Percentiles rank a stretch among this genome's conserved stretches.
phyloP scores from a whole-genome alignment of 345 rosid species.

The Psidium friedrichsthalianum region DNA sequence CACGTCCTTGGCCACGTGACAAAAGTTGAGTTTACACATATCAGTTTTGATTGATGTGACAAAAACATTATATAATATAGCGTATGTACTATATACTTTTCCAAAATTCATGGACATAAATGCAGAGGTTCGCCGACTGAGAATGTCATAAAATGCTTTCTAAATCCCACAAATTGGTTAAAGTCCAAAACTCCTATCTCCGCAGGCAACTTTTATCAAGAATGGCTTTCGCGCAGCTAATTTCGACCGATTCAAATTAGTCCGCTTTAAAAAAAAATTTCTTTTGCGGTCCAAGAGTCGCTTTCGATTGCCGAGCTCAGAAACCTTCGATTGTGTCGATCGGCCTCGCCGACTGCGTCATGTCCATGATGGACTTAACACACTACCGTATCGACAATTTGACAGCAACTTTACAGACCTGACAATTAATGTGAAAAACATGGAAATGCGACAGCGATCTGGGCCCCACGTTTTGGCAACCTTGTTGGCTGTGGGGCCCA shows the following conservation, averaged over 20 bases:
- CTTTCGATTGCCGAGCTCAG: neutral
- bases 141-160: neutral
- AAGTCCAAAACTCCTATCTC: no score
- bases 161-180: neutral
- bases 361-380: neutral
- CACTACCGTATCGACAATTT: fast-evolving
- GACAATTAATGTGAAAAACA: neutral
- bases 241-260: neutral
- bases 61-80: neutral
- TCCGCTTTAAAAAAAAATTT: neutral
- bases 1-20: neutral
- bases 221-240: no score
- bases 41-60: neutral
- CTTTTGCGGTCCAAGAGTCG: neutral
- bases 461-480: neutral
- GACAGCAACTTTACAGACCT: neutral
- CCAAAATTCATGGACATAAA: fast-evolving
- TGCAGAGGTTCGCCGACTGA: fast-evolving
- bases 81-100: neutral
- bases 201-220: no score
- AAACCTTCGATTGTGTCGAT: neutral
- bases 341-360: neutral
- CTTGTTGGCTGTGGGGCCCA: neutral
- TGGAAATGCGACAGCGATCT: neutral
- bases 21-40: neutral